These are phyloP conservation scores for Tylopilus balloui DNA, from an alignment of 768 basidiomycete species.

Conservation along the genomic window DNA sequence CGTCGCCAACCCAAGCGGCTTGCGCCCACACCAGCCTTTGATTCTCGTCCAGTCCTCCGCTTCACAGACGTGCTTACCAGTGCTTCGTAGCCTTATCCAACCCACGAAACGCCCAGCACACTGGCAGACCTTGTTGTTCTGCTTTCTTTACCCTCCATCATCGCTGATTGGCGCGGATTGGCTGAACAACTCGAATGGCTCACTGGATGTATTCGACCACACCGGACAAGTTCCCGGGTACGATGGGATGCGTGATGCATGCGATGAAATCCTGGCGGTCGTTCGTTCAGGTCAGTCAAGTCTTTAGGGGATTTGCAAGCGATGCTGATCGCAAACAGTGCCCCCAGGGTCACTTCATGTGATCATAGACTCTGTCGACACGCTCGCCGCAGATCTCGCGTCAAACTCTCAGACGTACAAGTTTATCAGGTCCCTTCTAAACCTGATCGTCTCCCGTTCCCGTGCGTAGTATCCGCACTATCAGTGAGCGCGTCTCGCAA, in stretches of 20 bases:
- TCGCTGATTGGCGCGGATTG: slow-evolving; percentile 36
- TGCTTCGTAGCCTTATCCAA: slow-evolving; percentile 46
- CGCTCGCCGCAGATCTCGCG: slow-evolving; percentile 52
- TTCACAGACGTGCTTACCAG: slow-evolving; percentile 53
- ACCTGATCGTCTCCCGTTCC: slow-evolving; percentile 42
- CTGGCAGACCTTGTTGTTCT: slow-evolving; percentile 51
- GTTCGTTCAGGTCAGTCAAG: slow-evolving; percentile 36
- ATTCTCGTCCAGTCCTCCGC: slow-evolving; percentile 57
- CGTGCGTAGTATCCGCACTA: slow-evolving; percentile 36
- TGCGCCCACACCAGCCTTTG: slow-evolving; percentile 38
- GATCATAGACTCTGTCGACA: slow-evolving; percentile 70
- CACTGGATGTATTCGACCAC: slow-evolving; percentile 46
- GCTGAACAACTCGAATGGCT: slow-evolving; percentile 17
- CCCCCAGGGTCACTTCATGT: slow-evolving; percentile 51
- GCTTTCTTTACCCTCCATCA: slow-evolving; percentile 52
- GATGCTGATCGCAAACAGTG: slow-evolving; percentile 28
- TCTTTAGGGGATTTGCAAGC: background rate
- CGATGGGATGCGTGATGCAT: slow-evolving; percentile 32
- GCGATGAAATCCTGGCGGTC: slow-evolving; percentile 37
- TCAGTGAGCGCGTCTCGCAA: background rate
- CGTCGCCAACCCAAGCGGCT: slow-evolving; percentile 21
- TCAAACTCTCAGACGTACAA: slow-evolving; percentile 51
- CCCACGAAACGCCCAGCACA: slow-evolving; percentile 16
- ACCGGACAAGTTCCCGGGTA: slow-evolving; percentile 53
- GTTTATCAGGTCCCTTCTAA: slow-evolving; percentile 46